Evolutionary conservation across 108 stramenopile genomes (phyloP).

Genomic region (Craspedostauros australis): DNA sequence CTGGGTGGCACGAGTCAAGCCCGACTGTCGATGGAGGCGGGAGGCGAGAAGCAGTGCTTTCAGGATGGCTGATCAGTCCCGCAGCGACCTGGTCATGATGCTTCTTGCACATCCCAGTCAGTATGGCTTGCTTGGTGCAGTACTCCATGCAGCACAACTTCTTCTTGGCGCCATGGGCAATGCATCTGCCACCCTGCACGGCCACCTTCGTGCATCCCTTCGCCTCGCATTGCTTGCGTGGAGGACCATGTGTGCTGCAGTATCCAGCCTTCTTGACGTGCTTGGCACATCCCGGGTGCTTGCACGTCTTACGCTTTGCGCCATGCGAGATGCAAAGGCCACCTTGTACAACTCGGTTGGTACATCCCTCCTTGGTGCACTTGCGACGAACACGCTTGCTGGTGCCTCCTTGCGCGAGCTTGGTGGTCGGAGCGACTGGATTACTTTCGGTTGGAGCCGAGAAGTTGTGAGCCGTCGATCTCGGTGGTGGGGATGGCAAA

Average conservation of each 20-base stretch:
- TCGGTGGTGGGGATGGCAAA: background rate
- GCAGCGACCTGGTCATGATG: constrained; percentile 64
- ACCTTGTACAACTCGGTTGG: constrained; percentile 85
- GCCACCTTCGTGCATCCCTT: constrained; percentile 75
- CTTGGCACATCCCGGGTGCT: constrained; percentile 75
- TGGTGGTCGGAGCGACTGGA: constrained; percentile 3
- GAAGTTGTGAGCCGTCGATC: background rate
- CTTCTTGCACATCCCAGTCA: constrained; percentile 84
- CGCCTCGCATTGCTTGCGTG: constrained; percentile 69
- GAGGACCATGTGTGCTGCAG: constrained; percentile 84
- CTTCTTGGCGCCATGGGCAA: constrained; percentile 87
- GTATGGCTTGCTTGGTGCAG: constrained; percentile 81
- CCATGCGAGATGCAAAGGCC: constrained; percentile 82
- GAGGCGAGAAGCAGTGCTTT: too few species aligned
- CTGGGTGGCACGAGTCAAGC: too few species aligned
- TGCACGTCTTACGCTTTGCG: constrained; percentile 77
- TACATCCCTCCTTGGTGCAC: constrained; percentile 59
- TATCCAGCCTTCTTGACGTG: constrained; percentile 83
- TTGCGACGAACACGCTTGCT: constrained; percentile 80
- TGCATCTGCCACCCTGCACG: constrained; percentile 82
- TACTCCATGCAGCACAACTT: constrained; percentile 60
- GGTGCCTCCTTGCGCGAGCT: constrained; percentile 38
- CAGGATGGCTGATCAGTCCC: too few species aligned
- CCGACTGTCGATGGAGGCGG: too few species aligned
- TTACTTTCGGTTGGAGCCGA: background rate